Conservation (phyloP, 2,329 filamentous ascomycete species). For the Talaromyces marneffei region DNA sequence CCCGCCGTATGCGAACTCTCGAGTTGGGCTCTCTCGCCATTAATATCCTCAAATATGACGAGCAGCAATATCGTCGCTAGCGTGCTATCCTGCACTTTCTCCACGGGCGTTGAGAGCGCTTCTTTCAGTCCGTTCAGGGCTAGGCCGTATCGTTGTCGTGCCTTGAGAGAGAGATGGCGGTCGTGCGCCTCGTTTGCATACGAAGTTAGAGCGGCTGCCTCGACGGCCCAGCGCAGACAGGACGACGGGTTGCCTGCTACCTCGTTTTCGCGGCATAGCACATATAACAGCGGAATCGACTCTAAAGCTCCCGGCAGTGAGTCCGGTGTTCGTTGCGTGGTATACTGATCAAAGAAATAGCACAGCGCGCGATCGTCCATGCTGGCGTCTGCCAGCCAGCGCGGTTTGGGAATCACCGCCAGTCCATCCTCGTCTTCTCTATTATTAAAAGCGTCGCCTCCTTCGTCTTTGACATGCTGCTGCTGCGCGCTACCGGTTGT, state of each 20-base stretch:
- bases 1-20: conserved; percentile 33
- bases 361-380: conserved; percentile 36
- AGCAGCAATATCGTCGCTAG: conserved; percentile 34
- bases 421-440: conserved; percentile 1
- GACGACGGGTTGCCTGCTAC: conserved; percentile 18
- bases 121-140: conserved; percentile 27
- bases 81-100: conserved; percentile 33
- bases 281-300: conserved; percentile 33
- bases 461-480: conserved; percentile 11
- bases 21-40: conserved; percentile 31
- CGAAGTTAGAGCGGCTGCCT: conserved; percentile 32
- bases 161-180: conserved; percentile 23
- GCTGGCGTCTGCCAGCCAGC: conserved; percentile 24
- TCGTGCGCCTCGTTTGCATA: conserved; percentile 27
- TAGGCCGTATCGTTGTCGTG: conserved; percentile 28
- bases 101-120: conserved; percentile 25
- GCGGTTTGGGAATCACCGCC: conserved; percentile 15
- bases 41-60: conserved; percentile 36
- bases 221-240: conserved; percentile 31
- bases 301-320: conserved; percentile 30
- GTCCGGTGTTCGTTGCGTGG: conserved; percentile 21
- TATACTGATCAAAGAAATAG: conserved; percentile 39
- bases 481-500: conserved; percentile 14
- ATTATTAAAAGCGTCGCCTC: neutral
- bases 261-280: conserved; percentile 21